Percentiles rank a stretch among this genome's conserved stretches.
phyloP scores from a whole-genome alignment of 2,329 filamentous ascomycete species.

The Botryotinia globosa region DNA sequence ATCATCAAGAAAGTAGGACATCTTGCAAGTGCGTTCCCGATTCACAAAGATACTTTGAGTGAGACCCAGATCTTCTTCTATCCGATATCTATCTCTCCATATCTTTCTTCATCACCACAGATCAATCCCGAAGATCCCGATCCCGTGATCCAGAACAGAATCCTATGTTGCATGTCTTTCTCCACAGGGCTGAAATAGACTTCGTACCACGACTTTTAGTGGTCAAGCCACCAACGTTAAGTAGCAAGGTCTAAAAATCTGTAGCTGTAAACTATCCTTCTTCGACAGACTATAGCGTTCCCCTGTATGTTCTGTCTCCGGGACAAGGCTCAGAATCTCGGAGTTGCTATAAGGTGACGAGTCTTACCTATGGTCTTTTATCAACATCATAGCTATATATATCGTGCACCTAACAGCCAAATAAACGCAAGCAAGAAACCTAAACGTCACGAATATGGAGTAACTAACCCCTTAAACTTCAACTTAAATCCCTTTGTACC shows the following conservation, averaged over 20 bases:
- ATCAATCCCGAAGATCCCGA: background rate
- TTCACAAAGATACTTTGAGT: background rate
- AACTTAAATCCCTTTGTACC: too few species aligned
- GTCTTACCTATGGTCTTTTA: background rate
- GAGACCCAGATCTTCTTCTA: background rate
- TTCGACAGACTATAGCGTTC: background rate
- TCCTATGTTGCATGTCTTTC: conserved; percentile 1
- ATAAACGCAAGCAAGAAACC: background rate
- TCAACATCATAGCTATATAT: background rate
- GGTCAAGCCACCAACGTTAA: background rate
- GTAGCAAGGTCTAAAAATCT: background rate
- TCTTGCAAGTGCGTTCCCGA: background rate
- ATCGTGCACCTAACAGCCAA: background rate
- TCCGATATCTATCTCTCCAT: too few species aligned
- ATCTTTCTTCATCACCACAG: background rate
- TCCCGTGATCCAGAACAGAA: background rate
- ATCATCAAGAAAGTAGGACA: background rate
- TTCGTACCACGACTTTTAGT: background rate
- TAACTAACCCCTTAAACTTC: too few species aligned
- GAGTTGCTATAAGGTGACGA: too few species aligned
- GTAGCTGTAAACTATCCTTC: background rate
- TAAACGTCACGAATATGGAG: too few species aligned
- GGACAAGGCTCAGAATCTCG: background rate
- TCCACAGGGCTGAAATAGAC: conserved; percentile 13
- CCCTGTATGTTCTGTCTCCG: background rate